phyloP scores from a whole-genome alignment of 371 early-diverging fungal genomes.

The Apophysomyces elegans region DNA sequence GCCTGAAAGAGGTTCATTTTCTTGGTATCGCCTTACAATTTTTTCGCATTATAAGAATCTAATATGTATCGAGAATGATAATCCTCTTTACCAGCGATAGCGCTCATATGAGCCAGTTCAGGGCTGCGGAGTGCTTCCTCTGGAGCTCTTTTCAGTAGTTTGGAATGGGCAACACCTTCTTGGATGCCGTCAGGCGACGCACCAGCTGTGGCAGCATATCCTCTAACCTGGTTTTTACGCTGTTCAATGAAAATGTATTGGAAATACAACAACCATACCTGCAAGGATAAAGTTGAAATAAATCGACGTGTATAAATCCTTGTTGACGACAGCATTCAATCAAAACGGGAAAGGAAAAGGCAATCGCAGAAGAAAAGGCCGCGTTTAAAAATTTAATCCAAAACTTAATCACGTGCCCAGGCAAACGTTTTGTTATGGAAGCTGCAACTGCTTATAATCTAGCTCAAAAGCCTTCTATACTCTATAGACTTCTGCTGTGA shows the following conservation, averaged over 20 bases:
- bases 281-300: neutral
- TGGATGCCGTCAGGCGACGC: constrained; percentile 83
- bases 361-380: too few species aligned
- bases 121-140: constrained; percentile 80
- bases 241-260: neutral
- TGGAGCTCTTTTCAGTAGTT: constrained; percentile 68
- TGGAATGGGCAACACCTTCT: constrained; percentile 79
- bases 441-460: too few species aligned
- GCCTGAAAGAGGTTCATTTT: constrained; percentile 96
- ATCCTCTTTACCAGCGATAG: constrained; percentile 53
- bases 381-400: too few species aligned
- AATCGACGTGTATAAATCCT: neutral
- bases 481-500: too few species aligned
- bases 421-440: too few species aligned
- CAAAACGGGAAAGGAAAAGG: neutral
- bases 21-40: constrained; percentile 67
- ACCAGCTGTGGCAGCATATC: constrained; percentile 38
- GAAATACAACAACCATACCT: neutral
- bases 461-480: too few species aligned
- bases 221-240: constrained; percentile 12
- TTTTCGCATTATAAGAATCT: neutral
- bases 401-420: too few species aligned
- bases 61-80: neutral
- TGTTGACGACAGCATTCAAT: neutral
- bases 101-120: constrained; percentile 67